A percentile compares a stretch with the other conserved stretches of the same genome.
phyloP scores from a whole-genome alignment of 768 basidiomycete species.

The Antrodiella citrinella region DNA sequence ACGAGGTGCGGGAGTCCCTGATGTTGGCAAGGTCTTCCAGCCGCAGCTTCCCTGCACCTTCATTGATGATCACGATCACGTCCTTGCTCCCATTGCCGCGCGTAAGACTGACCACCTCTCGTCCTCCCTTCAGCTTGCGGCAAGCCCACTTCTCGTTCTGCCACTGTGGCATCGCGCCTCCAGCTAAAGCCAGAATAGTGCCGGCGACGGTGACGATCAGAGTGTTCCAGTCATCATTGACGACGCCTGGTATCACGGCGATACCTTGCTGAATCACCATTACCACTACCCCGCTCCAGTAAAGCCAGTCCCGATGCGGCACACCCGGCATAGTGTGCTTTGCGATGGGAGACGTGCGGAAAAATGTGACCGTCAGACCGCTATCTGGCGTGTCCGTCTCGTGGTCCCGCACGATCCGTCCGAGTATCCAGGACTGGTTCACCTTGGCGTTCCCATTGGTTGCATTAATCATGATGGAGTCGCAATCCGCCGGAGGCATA shows the following conservation, averaged over 20 bases:
- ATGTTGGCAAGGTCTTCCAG: slow-evolving; percentile 24
- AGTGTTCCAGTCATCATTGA: slow-evolving; percentile 22
- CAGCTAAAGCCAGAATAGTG: slow-evolving; percentile 18
- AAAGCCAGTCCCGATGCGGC: slow-evolving; percentile 20
- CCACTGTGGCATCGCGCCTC: slow-evolving; percentile 24
- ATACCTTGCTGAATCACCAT: slow-evolving; percentile 23
- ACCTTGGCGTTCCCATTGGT: slow-evolving; percentile 14
- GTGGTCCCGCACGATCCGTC: slow-evolving; percentile 23
- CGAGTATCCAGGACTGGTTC: slow-evolving; percentile 18
- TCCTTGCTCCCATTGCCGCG: slow-evolving; percentile 22
- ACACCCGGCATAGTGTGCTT: slow-evolving; percentile 9
- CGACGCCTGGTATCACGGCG: slow-evolving; percentile 19
- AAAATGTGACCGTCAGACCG: slow-evolving; percentile 18
- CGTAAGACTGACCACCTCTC: slow-evolving; percentile 21
- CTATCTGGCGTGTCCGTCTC: slow-evolving; percentile 3
- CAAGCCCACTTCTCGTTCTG: slow-evolving; percentile 23
- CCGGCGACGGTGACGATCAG: slow-evolving; percentile 23
- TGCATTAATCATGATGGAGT: slow-evolving; percentile 16
- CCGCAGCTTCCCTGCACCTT: slow-evolving; percentile 15
- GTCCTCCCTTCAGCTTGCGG: slow-evolving; percentile 7
- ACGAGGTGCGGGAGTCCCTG: slow-evolving; percentile 7
- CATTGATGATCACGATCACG: slow-evolving; percentile 24
- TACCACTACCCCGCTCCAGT: slow-evolving; percentile 16
- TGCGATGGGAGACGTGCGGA: slow-evolving; percentile 6
- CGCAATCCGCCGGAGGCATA: slow-evolving; percentile 20